These are phyloP conservation scores for Talaromyces amestolkiae DNA, from an alignment of 2,329 filamentous ascomycete genomes.

Conservation along the genomic window DNA sequence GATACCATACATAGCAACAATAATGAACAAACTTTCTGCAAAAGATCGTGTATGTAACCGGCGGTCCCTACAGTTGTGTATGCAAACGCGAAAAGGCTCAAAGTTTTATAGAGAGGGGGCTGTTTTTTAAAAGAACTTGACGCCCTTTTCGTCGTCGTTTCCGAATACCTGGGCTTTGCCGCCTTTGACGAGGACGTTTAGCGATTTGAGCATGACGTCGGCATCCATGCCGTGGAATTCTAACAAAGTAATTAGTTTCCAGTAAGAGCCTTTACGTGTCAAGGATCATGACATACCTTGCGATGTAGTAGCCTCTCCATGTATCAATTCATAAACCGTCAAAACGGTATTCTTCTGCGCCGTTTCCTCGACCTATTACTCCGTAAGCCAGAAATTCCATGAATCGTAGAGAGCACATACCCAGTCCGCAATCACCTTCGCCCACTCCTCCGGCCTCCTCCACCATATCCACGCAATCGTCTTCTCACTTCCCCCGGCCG, in stretches of 20 bases:
- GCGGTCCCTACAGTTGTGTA: no score
- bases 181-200: slow-evolving; percentile 79
- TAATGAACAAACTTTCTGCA: background rate
- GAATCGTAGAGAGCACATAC: slow-evolving; percentile 31
- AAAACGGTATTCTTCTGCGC: slow-evolving; percentile 85
- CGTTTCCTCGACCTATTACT: slow-evolving; percentile 65
- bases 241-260: slow-evolving; percentile 31
- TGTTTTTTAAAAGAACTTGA: slow-evolving; percentile 83
- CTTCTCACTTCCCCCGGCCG: slow-evolving; percentile 56
- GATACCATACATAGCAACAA: slow-evolving; percentile 5
- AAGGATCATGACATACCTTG: slow-evolving; percentile 54
- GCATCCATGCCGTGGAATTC: slow-evolving; percentile 88
- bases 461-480: slow-evolving; percentile 75
- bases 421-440: slow-evolving; percentile 71
- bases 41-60: no score
- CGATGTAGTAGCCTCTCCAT: slow-evolving; percentile 75
- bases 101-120: no score
- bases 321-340: slow-evolving; percentile 85
- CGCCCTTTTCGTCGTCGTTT: slow-evolving; percentile 78
- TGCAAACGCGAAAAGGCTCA: no score
- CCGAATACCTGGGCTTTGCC: slow-evolving; percentile 95
- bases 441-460: slow-evolving; percentile 89
- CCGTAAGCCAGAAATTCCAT: slow-evolving; percentile 28
- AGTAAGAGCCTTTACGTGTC: background rate
- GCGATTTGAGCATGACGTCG: slow-evolving; percentile 73